These are phyloP conservation scores for Phytophthora citricola DNA, from an alignment of 352 stramenopile species.

Conservation along the genomic window DNA sequence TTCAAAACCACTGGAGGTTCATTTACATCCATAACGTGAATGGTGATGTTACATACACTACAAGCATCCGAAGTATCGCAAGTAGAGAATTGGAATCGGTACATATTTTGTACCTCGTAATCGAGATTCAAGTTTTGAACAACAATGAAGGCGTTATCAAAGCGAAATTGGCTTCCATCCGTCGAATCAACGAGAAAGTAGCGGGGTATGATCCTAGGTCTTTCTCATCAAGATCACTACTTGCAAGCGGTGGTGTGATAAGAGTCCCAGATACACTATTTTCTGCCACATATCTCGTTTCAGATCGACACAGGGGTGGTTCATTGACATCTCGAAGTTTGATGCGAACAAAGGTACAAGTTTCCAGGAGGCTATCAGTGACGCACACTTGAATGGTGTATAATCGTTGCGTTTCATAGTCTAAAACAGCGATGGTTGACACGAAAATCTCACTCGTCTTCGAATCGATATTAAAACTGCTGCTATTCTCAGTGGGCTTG, in stretches of 20 bases:
- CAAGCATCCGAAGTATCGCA: conserved; percentile 21
- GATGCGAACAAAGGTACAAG: conserved; percentile 6
- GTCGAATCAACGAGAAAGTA: conserved; percentile 17
- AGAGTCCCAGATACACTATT: conserved; percentile 25
- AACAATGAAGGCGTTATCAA: conserved; percentile 22
- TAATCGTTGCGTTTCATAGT: conserved; percentile 21
- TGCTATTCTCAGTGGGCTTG: not conserved
- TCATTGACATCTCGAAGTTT: conserved; percentile 31
- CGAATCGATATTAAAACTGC: conserved; percentile 14
- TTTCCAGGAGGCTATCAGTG: conserved; percentile 18
- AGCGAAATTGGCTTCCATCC: conserved; percentile 12
- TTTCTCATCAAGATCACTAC: conserved; percentile 16
- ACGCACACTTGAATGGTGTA: conserved; percentile 22
- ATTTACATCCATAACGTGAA: conserved; percentile 28
- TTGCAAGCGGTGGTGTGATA: conserved; percentile 17
- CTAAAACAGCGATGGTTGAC: conserved; percentile 2
- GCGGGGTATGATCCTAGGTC: conserved; percentile 2
- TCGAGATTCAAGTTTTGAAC: conserved; percentile 6
- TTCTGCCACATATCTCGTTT: conserved; percentile 26
- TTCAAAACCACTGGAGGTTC: conserved; percentile 29
- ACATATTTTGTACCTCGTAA: conserved; percentile 21
- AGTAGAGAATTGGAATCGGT: conserved; percentile 20
- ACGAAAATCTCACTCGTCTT: conserved; percentile 10
- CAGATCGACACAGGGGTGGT: conserved; percentile 17
- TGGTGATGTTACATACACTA: conserved; percentile 20